These are phyloP conservation scores for Metarhizium humberi DNA, from an alignment of 2,329 filamentous ascomycete genomes.

Conservation along the genomic window DNA sequence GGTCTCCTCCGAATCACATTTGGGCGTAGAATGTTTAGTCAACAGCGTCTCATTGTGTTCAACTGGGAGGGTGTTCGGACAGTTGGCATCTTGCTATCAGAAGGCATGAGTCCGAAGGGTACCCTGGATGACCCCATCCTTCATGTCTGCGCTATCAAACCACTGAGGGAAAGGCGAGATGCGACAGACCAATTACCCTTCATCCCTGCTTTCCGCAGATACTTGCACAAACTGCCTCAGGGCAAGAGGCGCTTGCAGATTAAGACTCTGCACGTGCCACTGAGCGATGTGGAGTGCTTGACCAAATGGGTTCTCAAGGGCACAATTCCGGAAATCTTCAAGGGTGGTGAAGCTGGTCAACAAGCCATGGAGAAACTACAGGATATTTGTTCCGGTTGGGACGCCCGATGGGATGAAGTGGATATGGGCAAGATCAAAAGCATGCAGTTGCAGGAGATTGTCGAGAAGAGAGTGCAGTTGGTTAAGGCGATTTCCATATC, in stretches of 20 bases:
- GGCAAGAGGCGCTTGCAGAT: conserved; percentile 57
- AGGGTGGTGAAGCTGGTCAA: conserved; percentile 36
- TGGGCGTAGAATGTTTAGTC: conserved; percentile 68
- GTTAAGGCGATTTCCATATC: conserved; percentile 54
- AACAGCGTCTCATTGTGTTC: conserved; percentile 73
- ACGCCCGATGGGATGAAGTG: conserved; percentile 71
- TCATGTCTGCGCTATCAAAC: conserved; percentile 69
- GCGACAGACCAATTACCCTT: conserved; percentile 84
- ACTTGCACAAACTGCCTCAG: conserved; percentile 60
- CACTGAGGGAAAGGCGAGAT: conserved; percentile 58
- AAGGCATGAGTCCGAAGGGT: conserved; percentile 58
- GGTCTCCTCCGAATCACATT: conserved; percentile 71
- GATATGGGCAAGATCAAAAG: conserved; percentile 78
- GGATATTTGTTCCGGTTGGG: conserved; percentile 66
- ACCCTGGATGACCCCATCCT: conserved; percentile 53
- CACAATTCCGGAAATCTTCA: conserved; percentile 50
- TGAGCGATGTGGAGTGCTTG: conserved; percentile 76
- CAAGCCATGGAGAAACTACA: conserved; percentile 60
- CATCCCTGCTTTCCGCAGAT: conserved; percentile 57
- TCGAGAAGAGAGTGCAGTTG: conserved; percentile 60
- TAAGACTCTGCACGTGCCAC: conserved; percentile 58
- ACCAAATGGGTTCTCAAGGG: conserved; percentile 57
- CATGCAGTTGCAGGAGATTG: conserved; percentile 68
- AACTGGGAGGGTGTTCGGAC: conserved; percentile 77
- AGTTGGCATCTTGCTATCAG: conserved; percentile 68